Percentiles rank a stretch among this genome's conserved stretches.
Evolutionary conservation across 345 rosid genomes (phyloP).

Genomic region (Syzygium jambos): DNA sequence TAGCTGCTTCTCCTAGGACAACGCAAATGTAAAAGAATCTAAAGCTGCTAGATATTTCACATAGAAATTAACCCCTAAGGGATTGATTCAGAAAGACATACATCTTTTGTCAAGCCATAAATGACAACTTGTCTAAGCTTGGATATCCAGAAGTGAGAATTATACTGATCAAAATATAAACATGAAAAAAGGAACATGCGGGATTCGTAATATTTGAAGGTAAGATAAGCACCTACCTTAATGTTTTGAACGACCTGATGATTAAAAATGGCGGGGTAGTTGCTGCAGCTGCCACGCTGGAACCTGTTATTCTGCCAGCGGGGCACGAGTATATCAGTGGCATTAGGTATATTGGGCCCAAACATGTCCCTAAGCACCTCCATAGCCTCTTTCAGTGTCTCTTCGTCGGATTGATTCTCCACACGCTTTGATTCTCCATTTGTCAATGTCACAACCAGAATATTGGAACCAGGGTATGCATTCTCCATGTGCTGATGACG

Average conservation of each 20-base stretch:
- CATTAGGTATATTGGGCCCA: slow-evolving; percentile 70
- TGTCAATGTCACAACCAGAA: slow-evolving; percentile 86
- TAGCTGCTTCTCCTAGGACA: background rate
- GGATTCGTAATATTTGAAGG: background rate
- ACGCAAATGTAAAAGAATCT: background rate
- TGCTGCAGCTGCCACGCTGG: slow-evolving; percentile 98
- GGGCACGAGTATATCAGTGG: slow-evolving; percentile 74
- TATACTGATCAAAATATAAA: background rate
- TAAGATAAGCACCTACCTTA: slow-evolving; percentile 34
- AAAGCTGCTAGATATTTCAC: background rate
- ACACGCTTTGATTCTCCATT: slow-evolving; percentile 90
- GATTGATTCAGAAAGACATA: background rate
- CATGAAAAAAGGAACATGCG: background rate
- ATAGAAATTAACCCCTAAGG: background rate
- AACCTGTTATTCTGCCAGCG: slow-evolving; percentile 96
- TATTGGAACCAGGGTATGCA: slow-evolving; percentile 88
- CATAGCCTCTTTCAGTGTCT: slow-evolving; percentile 81
- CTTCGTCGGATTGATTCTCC: slow-evolving; percentile 70
- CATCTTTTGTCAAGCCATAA: background rate
- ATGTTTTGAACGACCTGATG: slow-evolving; percentile 40
- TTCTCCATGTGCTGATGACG: slow-evolving; percentile 90
- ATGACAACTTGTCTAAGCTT: background rate
- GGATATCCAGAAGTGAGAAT: background rate
- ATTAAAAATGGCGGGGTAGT: slow-evolving; percentile 73
- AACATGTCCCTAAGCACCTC: slow-evolving; percentile 84